These are phyloP conservation scores for Apiospora marii DNA, from an alignment of 2,329 filamentous ascomycete species.

Conservation along the genomic window DNA sequence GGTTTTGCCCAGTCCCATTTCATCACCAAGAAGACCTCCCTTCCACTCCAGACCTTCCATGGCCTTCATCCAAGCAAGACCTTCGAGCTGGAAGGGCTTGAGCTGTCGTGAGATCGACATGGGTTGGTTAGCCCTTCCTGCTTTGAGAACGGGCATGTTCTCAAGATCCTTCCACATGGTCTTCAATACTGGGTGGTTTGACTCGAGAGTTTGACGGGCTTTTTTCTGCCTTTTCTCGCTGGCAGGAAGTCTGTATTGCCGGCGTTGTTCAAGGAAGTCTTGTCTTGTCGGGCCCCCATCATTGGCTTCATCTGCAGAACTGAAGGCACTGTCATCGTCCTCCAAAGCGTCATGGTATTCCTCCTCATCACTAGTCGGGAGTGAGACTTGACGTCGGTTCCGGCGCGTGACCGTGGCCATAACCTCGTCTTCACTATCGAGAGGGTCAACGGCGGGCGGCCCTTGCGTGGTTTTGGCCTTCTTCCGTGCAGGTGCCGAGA, in stretches of 20 bases:
- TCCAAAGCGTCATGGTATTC: conserved; percentile 29
- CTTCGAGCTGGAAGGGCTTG: conserved; percentile 94
- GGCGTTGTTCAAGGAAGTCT: neutral
- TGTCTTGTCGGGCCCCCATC: neutral
- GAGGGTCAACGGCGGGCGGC: neutral
- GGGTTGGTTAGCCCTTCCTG: conserved; percentile 73
- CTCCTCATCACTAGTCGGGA: conserved; percentile 35
- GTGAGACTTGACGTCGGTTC: conserved; percentile 28
- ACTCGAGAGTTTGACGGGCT: conserved; percentile 64
- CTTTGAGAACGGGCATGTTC: conserved; percentile 70
- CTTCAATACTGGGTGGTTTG: conserved; percentile 77
- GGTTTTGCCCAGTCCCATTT: conserved; percentile 99
- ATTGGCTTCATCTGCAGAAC: neutral
- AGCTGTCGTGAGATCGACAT: conserved; percentile 79
- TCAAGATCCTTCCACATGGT: conserved; percentile 87
- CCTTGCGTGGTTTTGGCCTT: conserved; percentile 22
- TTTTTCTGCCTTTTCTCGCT: neutral
- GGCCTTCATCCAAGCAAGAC: conserved; percentile 90
- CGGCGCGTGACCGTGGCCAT: neutral
- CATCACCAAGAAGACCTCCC: conserved; percentile 91
- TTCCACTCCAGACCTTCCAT: conserved; percentile 89
- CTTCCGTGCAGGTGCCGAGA: conserved; percentile 30
- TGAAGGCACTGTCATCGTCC: conserved; percentile 27
- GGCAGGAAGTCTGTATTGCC: neutral
- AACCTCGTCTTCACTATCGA: conserved; percentile 19